Percentiles rank a stretch among this genome's conserved stretches.
Conservation (phyloP, 2,329 filamentous ascomycete genomes). For the Hirsutella minnesotensis region DNA sequence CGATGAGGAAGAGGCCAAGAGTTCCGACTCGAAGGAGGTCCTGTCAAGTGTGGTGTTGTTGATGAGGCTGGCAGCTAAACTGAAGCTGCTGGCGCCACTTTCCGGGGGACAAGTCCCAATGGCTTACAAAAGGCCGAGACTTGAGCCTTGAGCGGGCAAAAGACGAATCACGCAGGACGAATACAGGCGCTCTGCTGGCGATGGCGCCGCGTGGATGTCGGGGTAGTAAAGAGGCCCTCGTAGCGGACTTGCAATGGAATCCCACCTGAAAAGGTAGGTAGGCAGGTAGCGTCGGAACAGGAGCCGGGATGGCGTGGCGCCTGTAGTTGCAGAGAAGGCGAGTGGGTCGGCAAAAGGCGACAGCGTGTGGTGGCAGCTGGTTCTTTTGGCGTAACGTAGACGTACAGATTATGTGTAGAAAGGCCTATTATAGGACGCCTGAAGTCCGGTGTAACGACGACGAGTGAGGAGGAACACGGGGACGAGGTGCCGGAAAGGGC, state of each 20-base stretch:
- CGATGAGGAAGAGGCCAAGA: neutral
- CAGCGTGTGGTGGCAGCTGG: neutral
- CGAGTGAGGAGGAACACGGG: neutral
- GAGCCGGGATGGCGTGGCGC: conserved; percentile 5
- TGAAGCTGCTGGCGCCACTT: conserved; percentile 1
- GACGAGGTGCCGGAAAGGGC: neutral
- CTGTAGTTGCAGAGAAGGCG: conserved; percentile 1
- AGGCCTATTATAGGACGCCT: conserved; percentile 3
- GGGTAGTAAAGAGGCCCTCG: too few relatives aligned
- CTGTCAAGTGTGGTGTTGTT: neutral
- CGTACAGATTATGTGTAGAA: too few relatives aligned
- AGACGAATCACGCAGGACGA: neutral
- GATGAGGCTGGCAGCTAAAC: neutral
- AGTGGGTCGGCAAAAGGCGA: conserved; percentile 2
- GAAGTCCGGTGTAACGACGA: neutral
- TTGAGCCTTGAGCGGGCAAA: neutral
- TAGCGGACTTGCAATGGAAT: too few relatives aligned
- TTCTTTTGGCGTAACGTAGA: neutral
- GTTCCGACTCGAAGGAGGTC: neutral
- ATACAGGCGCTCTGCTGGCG: conserved; percentile 10
- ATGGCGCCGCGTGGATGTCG: conserved; percentile 1
- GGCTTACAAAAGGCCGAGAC: neutral
- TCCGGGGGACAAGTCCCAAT: neutral
- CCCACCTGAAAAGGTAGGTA: neutral
- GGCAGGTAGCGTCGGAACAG: neutral